These are phyloP conservation scores for Lentinula guzmanii DNA, from an alignment of 768 basidiomycete species.

Conservation along the genomic window DNA sequence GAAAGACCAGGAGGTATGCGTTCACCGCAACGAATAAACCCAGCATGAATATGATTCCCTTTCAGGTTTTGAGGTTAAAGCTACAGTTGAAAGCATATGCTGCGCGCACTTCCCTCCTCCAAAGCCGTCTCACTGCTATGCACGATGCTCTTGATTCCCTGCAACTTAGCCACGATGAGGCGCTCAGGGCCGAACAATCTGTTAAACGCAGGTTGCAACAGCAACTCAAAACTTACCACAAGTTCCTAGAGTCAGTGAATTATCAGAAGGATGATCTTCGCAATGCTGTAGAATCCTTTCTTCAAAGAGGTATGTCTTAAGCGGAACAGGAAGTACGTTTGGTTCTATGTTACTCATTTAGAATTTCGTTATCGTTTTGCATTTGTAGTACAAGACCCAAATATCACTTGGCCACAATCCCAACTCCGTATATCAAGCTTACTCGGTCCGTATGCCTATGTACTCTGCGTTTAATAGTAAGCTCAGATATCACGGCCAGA, in stretches of 20 bases:
- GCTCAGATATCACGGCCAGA: slow-evolving; percentile 8
- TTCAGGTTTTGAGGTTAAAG: slow-evolving; percentile 22
- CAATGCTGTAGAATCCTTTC: slow-evolving; percentile 44
- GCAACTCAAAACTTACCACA: slow-evolving; percentile 29
- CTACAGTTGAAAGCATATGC: slow-evolving; percentile 26
- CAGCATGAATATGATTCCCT: background rate
- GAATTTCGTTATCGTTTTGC: background rate
- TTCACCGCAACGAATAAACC: background rate
- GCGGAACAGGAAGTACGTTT: background rate
- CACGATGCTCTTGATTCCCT: slow-evolving; percentile 44
- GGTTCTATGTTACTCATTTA: background rate
- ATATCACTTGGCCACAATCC: slow-evolving; percentile 39
- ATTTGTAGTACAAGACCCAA: slow-evolving; percentile 34
- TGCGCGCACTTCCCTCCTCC: slow-evolving; percentile 34
- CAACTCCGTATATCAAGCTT: slow-evolving; percentile 33
- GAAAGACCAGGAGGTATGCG: background rate
- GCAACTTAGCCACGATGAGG: slow-evolving; percentile 30
- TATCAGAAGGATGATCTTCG: slow-evolving; percentile 47
- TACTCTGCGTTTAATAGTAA: background rate
- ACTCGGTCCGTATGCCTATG: slow-evolving; percentile 30
- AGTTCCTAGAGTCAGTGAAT: slow-evolving; percentile 28
- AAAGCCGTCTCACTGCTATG: slow-evolving; percentile 40
- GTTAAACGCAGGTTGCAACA: slow-evolving; percentile 28
- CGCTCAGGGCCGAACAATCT: slow-evolving; percentile 27
- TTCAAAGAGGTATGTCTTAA: slow-evolving; percentile 50